phyloP scores from a whole-genome alignment of 2,329 filamentous ascomycete genomes.

The Claviceps capensis region DNA sequence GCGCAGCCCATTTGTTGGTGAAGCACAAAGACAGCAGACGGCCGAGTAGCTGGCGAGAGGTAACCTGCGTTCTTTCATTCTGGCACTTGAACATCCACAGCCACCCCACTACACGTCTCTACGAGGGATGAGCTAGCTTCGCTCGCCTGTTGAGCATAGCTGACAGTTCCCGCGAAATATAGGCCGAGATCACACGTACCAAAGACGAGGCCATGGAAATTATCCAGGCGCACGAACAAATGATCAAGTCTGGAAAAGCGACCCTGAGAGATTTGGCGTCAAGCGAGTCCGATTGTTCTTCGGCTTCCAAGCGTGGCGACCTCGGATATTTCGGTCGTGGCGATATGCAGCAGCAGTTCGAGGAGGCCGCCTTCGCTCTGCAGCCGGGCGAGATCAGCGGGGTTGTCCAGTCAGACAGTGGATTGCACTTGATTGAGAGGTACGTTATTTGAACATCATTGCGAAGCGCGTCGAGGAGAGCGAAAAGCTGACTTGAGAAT shows the following conservation, averaged over 20 bases:
- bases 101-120: neutral
- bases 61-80: conserved; percentile 11
- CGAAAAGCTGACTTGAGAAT: neutral
- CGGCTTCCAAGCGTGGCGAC: conserved; percentile 85
- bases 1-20: conserved; percentile 80
- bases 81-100: too few relatives aligned
- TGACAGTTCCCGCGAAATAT: neutral
- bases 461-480: neutral
- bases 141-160: neutral
- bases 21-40: conserved; percentile 85
- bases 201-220: conserved; percentile 78
- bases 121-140: neutral
- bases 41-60: conserved; percentile 84
- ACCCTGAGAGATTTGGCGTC: conserved; percentile 72
- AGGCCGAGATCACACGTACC: conserved; percentile 69
- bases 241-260: conserved; percentile 57
- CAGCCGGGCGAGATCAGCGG: conserved; percentile 75
- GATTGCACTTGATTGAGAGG: conserved; percentile 92
- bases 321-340: conserved; percentile 87
- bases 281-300: conserved; percentile 90
- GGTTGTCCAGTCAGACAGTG: conserved; percentile 84
- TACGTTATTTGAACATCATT: conserved; percentile 24
- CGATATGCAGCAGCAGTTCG: conserved; percentile 98
- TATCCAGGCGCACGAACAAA: conserved; percentile 58
- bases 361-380: conserved; percentile 87